Evolutionary conservation across 1,284 basidiomycete genomes (phyloP), one percentile per base, ranked within the genome.

Genomic region (Trichosporon sp.): DNA sequence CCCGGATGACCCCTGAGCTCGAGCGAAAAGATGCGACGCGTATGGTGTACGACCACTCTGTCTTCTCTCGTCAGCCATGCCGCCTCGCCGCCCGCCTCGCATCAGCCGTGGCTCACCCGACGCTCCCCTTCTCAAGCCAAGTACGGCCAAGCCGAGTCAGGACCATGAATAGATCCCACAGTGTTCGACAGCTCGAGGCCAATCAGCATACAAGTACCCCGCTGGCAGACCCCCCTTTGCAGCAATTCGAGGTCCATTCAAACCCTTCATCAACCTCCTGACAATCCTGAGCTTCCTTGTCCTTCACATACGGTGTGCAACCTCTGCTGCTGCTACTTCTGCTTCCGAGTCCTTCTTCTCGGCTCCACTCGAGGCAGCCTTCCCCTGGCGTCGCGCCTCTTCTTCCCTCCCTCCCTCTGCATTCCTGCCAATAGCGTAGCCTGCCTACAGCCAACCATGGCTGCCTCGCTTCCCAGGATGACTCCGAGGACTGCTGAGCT

Each of bases 161-260:
- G 40, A 44, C 40, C 40, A 21, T 44, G 40, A 44, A 44, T 44
- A 44, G 40, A 44, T 44, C 40, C 19, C 16, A 44, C 19, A 44
- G 19, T 44, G 19, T 44, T 44, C 40, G 40, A n/a, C 4, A 21
- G 19, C 40, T 21, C 40, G 23, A n/a, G 19, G 16, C 40, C 40
- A 44, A 44, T 44, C 19, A 44, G 6, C 16, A 44, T 5, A 2
- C 40, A 19, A 2, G n/a, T n/a, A 3, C 21, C 10, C 31, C 27
- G 11, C 13, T 52, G 19, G 6, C 40, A 44, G 23, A 29, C 16
- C 25, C 46, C 46, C 49, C 27, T 27, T n/a, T 54, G 49, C 49
- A 54, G 49, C 49, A 54, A 31, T 54, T 54, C 49, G 49, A 54
- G 49, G 49, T 29, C 46, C 49, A 54, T 54, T 54, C 49, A 54